Percentiles rank a stretch among this genome's conserved stretches.
Conservation (phyloP, 2,329 filamentous ascomycete genomes). For the Drechslera avenae region DNA sequence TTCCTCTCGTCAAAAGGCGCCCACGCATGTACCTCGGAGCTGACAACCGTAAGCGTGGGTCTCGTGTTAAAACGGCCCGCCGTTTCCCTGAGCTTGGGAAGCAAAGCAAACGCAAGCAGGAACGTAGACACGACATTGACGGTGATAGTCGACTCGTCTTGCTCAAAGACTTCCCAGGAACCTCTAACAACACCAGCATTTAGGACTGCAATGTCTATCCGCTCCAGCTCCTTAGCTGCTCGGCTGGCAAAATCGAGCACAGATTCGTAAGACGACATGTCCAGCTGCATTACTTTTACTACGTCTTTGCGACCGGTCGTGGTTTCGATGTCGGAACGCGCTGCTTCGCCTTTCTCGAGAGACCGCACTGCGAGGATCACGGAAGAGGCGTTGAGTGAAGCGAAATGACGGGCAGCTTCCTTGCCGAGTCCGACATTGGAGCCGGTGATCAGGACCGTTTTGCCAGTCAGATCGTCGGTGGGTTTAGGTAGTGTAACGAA, state of each 20-base stretch:
- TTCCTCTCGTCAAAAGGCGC: constrained; percentile 33
- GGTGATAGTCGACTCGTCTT: constrained; percentile 45
- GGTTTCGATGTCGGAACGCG: constrained; percentile 49
- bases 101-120: constrained; percentile 39
- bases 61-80: constrained; percentile 27
- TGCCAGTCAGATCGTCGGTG: constrained; percentile 33
- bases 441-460: constrained; percentile 56
- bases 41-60: constrained; percentile 40
- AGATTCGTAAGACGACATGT: constrained; percentile 49
- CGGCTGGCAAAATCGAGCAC: constrained; percentile 44
- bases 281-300: constrained; percentile 55
- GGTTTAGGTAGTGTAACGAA: constrained; percentile 45
- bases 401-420: constrained; percentile 53
- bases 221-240: constrained; percentile 24
- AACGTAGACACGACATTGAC: constrained; percentile 50
- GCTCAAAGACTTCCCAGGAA: constrained; percentile 30
- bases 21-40: constrained; percentile 40
- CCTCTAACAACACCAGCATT: constrained; percentile 48
- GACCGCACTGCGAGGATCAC: constrained; percentile 55
- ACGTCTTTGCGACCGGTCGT: constrained; percentile 37
- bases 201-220: constrained; percentile 46
- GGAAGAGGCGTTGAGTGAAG: constrained; percentile 47
- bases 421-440: constrained; percentile 55
- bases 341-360: constrained; percentile 52
- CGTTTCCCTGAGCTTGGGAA: constrained; percentile 36